Conservation (phyloP, 139 green algal species). For the Chlorella sorokiniana region DNA sequence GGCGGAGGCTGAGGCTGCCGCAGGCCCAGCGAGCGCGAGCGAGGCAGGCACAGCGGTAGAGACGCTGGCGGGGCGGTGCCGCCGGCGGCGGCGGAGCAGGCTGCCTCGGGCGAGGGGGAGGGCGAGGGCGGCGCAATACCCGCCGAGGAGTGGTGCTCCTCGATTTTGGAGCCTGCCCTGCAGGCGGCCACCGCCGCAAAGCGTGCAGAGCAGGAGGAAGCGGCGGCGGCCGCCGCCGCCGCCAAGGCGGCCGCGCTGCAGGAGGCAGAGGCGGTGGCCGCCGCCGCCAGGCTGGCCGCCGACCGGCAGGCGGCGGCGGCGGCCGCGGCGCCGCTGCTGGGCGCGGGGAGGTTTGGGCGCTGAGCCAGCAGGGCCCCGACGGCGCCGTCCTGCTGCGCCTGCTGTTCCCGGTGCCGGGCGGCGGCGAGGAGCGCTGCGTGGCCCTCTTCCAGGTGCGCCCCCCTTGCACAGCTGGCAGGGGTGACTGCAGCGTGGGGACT, state of each 20-base stretch:
- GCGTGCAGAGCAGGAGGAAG: not conserved
- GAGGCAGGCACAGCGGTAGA: constrained; percentile 7
- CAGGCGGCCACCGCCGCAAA: not conserved
- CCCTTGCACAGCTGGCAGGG: not conserved
- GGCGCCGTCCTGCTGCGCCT: not conserved
- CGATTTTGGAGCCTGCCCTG: not conserved
- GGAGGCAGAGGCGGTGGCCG: not conserved
- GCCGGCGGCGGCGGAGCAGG: not conserved
- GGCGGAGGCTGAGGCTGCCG: not conserved
- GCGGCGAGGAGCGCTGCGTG: constrained; percentile 17
- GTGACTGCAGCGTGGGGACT: not conserved
- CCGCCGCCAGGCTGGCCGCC: too few relatives aligned
- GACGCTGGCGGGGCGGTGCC: not conserved
- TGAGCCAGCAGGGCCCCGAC: not conserved
- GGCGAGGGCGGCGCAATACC: not conserved
- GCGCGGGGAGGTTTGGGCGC: not conserved
- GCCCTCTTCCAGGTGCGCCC: constrained; percentile 2
- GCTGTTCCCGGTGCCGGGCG: not conserved
- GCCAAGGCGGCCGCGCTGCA: not conserved
- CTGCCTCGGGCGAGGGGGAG: not conserved
- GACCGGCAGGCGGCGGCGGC: not conserved
- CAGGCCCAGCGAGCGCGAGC: not conserved
- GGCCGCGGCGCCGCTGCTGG: not conserved
- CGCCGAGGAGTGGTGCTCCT: not conserved
- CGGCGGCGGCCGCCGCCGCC: not conserved